Evolutionary conservation across 1,139 yeast genomes (phyloP).

Genomic region (Hansenula sp.): DNA sequence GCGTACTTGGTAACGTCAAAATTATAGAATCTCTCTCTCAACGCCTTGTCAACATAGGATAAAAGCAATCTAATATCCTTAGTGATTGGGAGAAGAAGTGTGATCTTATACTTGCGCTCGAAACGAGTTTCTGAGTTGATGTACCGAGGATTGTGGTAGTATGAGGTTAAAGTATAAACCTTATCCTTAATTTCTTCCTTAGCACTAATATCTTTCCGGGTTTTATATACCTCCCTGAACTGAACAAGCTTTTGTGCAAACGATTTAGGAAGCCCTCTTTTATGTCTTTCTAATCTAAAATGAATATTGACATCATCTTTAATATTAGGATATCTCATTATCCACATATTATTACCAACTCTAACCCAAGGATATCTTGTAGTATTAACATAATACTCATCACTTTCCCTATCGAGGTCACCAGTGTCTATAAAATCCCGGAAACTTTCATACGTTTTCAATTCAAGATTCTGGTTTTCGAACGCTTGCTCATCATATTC

Average conservation of each 20-base stretch:
- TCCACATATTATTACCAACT: constrained; percentile 14
- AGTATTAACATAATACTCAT: constrained; percentile 1
- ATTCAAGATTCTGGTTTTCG: constrained; percentile 22
- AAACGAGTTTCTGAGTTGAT: background rate
- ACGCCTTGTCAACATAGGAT: constrained; percentile 18
- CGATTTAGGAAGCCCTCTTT: constrained; percentile 7
- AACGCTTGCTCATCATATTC: background rate
- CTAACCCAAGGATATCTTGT: constrained; percentile 22
- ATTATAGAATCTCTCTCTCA: constrained; percentile 11
- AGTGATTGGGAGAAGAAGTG: constrained; percentile 18
- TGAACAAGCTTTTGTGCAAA: constrained; percentile 12
- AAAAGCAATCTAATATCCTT: constrained; percentile 14
- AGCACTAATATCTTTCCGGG: background rate
- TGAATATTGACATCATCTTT: constrained; percentile 4
- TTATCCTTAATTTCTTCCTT: background rate
- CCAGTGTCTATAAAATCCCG: constrained; percentile 21
- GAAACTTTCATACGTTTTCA: constrained; percentile 27
- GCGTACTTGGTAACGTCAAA: constrained; percentile 23
- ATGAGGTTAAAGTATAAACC: constrained; percentile 11
- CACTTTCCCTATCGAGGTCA: constrained; percentile 9
- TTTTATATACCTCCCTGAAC: constrained; percentile 2
- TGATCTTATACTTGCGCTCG: constrained; percentile 12
- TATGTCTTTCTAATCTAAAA: constrained; percentile 15
- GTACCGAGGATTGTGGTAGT: background rate
- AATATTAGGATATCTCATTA: constrained; percentile 7